Base-by-base conservation (phyloP, 2,329 filamentous ascomycete species). In the Lecanicillium sp. region DNA sequence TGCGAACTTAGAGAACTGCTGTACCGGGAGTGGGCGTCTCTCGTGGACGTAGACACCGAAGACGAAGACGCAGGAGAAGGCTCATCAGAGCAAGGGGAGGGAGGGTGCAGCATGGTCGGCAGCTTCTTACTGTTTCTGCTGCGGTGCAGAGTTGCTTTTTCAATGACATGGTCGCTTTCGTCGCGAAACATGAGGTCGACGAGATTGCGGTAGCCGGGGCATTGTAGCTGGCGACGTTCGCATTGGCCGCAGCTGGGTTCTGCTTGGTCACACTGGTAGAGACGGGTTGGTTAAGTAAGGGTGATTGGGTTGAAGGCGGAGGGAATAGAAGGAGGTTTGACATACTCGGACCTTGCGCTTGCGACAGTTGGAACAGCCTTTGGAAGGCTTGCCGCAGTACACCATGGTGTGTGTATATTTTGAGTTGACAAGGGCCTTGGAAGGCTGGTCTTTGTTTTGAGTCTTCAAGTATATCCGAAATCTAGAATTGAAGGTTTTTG, bases 161-260 rank as follows among this genome's bases (percentile, higher is more conserved):
- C 65, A 46, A 71, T 71, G 40, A 76, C 71, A 50, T 72, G 69
- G 22, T 63, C 65, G 45, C 68, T 76, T 51, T 76, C 69, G 48
- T 76, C 70, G 30, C 72, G 66, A 47, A 77, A 76, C 62, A 76
- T 73, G 43, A 76, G 62, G 45, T 76, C 72, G 29, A 73, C 64
- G 35, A 70, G 58, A 44, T 72, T 71, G 31, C 72, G 60, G 47
- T 77, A 77, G 40, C 73, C 73, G 22, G 72, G 71, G 42, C 73
- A 77, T 54, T 55, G 43, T 37, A 69, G 61, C 41, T 68, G 62
- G 30, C 70, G 65, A 49, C 73, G 72, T 35, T 64, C 61, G 50
- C 73, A 77, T 51, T 76, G 73, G 34, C 70, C 70, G 41, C 73
- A 77, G 33, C 64, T 62, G 9, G 68, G 67, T 33, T 65, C 62